Evolutionary conservation across 1,139 yeast species (phyloP), one percentile per base, ranked within the genome.

Genomic region (Chernovozyma aurita): DNA sequence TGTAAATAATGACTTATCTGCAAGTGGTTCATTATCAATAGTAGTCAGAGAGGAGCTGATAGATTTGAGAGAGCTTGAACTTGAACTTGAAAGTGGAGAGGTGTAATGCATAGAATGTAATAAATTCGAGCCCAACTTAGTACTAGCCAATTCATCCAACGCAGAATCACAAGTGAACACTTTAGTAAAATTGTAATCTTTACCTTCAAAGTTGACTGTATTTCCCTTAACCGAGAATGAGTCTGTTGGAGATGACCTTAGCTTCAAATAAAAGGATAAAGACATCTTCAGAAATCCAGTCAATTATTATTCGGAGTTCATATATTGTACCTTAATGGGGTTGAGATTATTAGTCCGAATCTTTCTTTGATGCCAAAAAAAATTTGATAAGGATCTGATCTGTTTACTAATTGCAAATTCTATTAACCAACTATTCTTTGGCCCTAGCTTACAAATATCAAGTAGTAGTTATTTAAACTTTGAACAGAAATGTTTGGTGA

Each of bases 221-320:
- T 47, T 41, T 14, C 37, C 36, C 3, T 54, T 42, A 3, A 38
- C 36, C 28, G 41, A 15, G 17, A 35, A 26, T 4, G 31, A 34
- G 17, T 33, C 43, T 21, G 31, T 14, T 24, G 28, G 31, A 3
- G 37, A 40, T 7, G 50, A 53, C 41, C 55, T 59, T 13, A 58
- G 34, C 41, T 57, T 57, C 33, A 59, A 45, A 37, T 48, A 58
- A 26, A 59, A 42, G 16, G 62, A 59, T 26, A 58, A 52, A 17
- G 52, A 34, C 46, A 42, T 42, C 3, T 21, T 8, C 8, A 8
- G n/a, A 22, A 22, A 22, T 11, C 12, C 25, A 22, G 25, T 11
- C 25, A 22, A 11, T 22, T n/a, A n/a, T n/a, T n/a, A n/a, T n/a
- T n/a, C n/a, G n/a, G n/a, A n/a, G n/a, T n/a, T n/a, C n/a, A n/a